Conservation (phyloP, 805 yeast species). For the Candida yuanshanica region DNA sequence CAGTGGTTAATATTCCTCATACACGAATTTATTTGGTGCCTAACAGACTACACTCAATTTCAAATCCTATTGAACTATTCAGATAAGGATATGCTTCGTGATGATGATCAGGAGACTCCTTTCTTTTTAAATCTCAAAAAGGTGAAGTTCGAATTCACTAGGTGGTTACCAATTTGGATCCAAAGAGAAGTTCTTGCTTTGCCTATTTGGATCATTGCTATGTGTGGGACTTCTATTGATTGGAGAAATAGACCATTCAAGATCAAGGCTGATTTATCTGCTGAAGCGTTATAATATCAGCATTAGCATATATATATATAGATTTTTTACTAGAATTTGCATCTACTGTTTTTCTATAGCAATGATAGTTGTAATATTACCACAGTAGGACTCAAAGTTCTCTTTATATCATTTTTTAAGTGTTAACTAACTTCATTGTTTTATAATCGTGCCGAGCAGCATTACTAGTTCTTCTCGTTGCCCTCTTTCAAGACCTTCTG, state of each 20-base stretch:
- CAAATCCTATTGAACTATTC: slow-evolving; percentile 32
- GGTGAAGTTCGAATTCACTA: slow-evolving; percentile 14
- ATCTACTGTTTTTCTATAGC: too few species aligned
- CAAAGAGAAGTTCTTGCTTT: slow-evolving; percentile 69
- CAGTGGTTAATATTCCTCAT: slow-evolving; percentile 34
- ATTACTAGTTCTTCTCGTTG: neutral
- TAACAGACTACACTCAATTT: slow-evolving; percentile 58
- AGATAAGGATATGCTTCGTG: slow-evolving; percentile 14
- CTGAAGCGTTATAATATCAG: slow-evolving; percentile 47
- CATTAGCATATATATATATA: neutral
- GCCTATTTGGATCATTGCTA: slow-evolving; percentile 79
- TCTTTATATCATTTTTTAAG: neutral
- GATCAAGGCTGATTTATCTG: slow-evolving; percentile 69
- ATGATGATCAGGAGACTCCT: slow-evolving; percentile 17
- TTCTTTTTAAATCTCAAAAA: slow-evolving; percentile 24
- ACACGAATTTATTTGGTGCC: slow-evolving; percentile 60
- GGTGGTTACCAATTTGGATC: slow-evolving; percentile 48
- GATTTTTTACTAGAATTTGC: neutral
- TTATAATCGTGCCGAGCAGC: neutral
- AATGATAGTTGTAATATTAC: too few species aligned
- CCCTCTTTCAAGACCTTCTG: slow-evolving; percentile 5
- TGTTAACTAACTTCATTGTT: neutral
- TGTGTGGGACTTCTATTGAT: slow-evolving; percentile 69
- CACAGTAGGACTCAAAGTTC: too few species aligned
- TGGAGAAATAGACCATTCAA: slow-evolving; percentile 76